Evolutionary conservation across 257 asterid genomes (phyloP).

Genomic region (Capsicum rhomboideum): DNA sequence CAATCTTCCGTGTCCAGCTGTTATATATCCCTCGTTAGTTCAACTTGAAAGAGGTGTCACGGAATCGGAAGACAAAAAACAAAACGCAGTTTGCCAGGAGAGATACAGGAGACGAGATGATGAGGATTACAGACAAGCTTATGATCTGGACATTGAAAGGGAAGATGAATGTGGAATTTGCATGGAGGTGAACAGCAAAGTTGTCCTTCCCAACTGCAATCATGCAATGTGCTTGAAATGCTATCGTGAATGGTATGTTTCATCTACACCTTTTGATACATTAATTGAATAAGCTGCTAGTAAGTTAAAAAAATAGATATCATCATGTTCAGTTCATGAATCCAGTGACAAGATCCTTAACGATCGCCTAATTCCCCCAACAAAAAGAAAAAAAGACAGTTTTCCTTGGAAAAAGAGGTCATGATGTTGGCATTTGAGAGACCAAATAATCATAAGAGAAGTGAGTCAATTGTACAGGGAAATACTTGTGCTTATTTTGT

Average conservation of each 20-base stretch:
- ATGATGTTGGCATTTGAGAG: not conserved
- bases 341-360: not conserved
- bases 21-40: slow-evolving; percentile 77
- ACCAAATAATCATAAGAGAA: not conserved
- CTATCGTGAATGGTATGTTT: slow-evolving; percentile 78
- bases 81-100: slow-evolving; percentile 62
- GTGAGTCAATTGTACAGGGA: not conserved
- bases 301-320: not conserved
- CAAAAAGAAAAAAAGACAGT: not conserved
- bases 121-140: slow-evolving; percentile 33
- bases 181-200: slow-evolving; percentile 75
- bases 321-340: not conserved
- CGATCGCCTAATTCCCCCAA: not conserved
- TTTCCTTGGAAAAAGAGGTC: not conserved
- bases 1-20: slow-evolving; percentile 40
- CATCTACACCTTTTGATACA: not conserved
- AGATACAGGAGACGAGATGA: slow-evolving; percentile 73
- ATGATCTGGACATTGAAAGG: slow-evolving; percentile 69
- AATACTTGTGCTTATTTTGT: not conserved
- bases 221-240: slow-evolving; percentile 89
- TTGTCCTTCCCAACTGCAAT: slow-evolving; percentile 79
- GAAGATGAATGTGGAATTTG: slow-evolving; percentile 98
- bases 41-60: slow-evolving; percentile 86
- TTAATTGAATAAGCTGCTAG: not conserved
- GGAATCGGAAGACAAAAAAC: slow-evolving; percentile 77